Base-by-base conservation (phyloP, 768 basidiomycete genomes). In the Leucocoprinus leucothites region DNA sequence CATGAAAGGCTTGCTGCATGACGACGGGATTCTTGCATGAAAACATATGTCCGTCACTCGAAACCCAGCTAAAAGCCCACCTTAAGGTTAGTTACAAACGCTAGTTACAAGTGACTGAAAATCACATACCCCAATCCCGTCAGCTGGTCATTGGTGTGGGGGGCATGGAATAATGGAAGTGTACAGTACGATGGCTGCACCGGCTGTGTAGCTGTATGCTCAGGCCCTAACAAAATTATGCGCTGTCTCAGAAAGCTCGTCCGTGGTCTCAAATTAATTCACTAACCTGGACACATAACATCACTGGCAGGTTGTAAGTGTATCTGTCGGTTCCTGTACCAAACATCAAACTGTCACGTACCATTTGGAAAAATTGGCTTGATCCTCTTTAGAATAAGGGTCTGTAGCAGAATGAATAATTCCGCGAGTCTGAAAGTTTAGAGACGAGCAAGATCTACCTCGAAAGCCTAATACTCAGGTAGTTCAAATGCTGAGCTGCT, bases 341-440 rank as follows among this genome's bases (percentile, higher is more conserved):
- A n/a, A n/a, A n/a, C n/a, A n/a, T n/a, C n/a, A n/a, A n/a, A n/a
- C n/a, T n/a, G n/a, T n/a, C n/a, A 63, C 74, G 43, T 60, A 80
- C 81, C 84, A 85, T 63, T 80, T 78, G 0, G 69, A 66, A 61
- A 84, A 86, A 45, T 75, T 74, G 1, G 70, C 50, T 59, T 79
- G 79, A 48, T 85, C 82, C 36, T 83, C 81, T n/a, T 71, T 72
- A 18, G 82, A 76, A 56, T 86, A 85, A 0, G 84, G 84, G 61
- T 86, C 83, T 80, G 48, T 24, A 16, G 25, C 11, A 51, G n/a
- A 51, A 48, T 13, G 24, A n/a, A n/a, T 31, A 1, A 26, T 2
- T 22, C 31, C 5, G 6, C 31, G 11, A 11, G 31, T 19, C 7
- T 6, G n/a, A n/a, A n/a, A n/a, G n/a, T n/a, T n/a, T n/a, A n/a